These are phyloP conservation scores for Anethum foeniculum DNA, from an alignment of 140 eudicot genomes.

Conservation along the genomic window DNA sequence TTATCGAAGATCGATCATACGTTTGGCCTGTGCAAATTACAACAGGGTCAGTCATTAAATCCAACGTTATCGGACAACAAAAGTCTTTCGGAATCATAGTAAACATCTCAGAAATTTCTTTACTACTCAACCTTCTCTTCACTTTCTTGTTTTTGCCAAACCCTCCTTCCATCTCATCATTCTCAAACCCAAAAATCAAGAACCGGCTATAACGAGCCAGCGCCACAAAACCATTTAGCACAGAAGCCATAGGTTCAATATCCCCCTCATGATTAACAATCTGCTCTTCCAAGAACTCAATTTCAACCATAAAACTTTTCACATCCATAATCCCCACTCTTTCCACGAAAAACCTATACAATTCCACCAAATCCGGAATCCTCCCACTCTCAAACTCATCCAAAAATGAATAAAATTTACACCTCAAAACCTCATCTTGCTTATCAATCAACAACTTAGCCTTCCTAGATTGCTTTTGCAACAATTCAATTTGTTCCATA, in stretches of 20 bases:
- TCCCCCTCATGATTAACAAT: slow-evolving; percentile 68
- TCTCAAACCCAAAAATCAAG: slow-evolving; percentile 57
- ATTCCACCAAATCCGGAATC: slow-evolving; percentile 26
- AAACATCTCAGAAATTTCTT: neutral
- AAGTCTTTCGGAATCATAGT: slow-evolving; percentile 4
- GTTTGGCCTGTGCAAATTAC: slow-evolving; percentile 9
- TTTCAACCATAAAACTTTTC: slow-evolving; percentile 49
- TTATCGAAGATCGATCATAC: slow-evolving; percentile 11
- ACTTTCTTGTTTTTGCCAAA: neutral
- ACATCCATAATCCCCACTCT: slow-evolving; percentile 43
- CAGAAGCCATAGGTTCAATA: slow-evolving; percentile 47
- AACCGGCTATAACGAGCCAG: slow-evolving; percentile 8
- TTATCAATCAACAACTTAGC: slow-evolving; percentile 37
- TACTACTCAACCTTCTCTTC: slow-evolving; percentile 2
- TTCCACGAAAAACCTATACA: slow-evolving; percentile 35
- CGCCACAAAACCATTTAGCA: slow-evolving; percentile 8
- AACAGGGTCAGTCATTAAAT: slow-evolving; percentile 7
- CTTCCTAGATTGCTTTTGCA: slow-evolving; percentile 30
- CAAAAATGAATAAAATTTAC: slow-evolving; percentile 34
- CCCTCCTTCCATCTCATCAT: slow-evolving; percentile 31
- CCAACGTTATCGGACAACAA: slow-evolving; percentile 9
- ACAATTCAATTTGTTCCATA: slow-evolving; percentile 38
- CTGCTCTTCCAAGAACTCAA: slow-evolving; percentile 79
- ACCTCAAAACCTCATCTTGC: slow-evolving; percentile 46
- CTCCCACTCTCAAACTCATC: slow-evolving; percentile 24